These are phyloP conservation scores for Dipodascopsis tothii DNA, from an alignment of 805 yeast species.

Conservation along the genomic window DNA sequence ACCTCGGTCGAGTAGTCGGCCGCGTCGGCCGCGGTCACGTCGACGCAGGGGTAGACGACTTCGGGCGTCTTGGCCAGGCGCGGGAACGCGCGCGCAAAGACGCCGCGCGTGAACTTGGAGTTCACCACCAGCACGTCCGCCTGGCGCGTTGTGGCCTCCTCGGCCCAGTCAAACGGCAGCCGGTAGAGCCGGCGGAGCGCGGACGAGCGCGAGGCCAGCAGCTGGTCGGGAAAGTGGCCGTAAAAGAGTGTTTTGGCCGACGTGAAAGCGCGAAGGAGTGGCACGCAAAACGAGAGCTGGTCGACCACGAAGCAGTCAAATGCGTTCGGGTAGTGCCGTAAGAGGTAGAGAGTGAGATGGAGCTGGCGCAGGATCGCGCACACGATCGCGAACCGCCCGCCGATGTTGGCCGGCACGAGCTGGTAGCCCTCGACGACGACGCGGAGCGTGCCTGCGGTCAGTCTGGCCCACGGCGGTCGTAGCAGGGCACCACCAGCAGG, in stretches of 20 bases:
- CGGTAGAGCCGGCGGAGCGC: conserved; percentile 59
- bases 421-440: conserved; percentile 73
- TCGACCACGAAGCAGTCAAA: conserved; percentile 79
- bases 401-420: conserved; percentile 67
- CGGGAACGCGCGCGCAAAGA: conserved; percentile 60
- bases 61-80: conserved; percentile 35
- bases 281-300: conserved; percentile 78
- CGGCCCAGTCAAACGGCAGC: conserved; percentile 73
- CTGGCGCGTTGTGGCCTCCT: conserved; percentile 66
- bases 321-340: conserved; percentile 38
- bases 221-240: conserved; percentile 93
- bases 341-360: conserved; percentile 44
- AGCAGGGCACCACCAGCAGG: too few species aligned
- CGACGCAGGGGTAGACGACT: conserved; percentile 76
- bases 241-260: conserved; percentile 62
- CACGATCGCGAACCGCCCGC: conserved; percentile 59
- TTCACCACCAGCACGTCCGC: conserved; percentile 83
- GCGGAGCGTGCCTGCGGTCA: conserved; percentile 37
- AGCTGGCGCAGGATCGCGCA: conserved; percentile 82
- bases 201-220: conserved; percentile 51
- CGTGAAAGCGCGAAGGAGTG: conserved; percentile 44
- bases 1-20: background rate
- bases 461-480: too few species aligned
- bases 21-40: conserved; percentile 30
- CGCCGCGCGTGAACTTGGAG: conserved; percentile 68